A percentile compares a stretch with the other conserved stretches of the same genome.
phyloP scores from a whole-genome alignment of 768 basidiomycete genomes.

The Leccinum subtestaceum region DNA sequence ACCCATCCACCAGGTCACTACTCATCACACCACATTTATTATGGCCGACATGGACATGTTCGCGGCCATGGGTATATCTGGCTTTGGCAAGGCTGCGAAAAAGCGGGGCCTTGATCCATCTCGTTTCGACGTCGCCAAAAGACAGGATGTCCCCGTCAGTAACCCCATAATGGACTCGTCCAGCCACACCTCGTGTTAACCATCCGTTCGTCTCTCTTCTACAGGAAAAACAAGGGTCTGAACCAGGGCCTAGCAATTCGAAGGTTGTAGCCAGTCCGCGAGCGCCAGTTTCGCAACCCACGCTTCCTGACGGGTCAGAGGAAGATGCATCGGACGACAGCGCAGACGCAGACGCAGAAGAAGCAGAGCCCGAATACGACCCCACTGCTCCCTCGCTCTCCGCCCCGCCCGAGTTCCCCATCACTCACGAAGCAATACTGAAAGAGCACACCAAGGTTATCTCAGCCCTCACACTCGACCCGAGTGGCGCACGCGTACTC shows the following conservation, averaged over 20 bases:
- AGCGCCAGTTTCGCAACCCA: constrained; percentile 1
- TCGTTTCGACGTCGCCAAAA: constrained; percentile 76
- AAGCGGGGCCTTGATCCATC: constrained; percentile 69
- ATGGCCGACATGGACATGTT: constrained; percentile 69
- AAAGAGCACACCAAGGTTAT: constrained; percentile 97
- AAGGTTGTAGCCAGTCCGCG: constrained; percentile 24
- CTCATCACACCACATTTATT: constrained; percentile 2
- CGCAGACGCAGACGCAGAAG: constrained; percentile 9
- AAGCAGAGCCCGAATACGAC: constrained; percentile 50
- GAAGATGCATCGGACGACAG: constrained; percentile 29
- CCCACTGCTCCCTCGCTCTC: constrained; percentile 42
- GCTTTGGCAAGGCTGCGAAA: constrained; percentile 74
- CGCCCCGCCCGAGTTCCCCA: constrained; percentile 62
- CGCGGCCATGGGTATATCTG: constrained; percentile 79
- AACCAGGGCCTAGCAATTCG: constrained; percentile 19
- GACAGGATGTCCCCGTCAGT: constrained; percentile 40
- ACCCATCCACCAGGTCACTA: constrained; percentile 4
- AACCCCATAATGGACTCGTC: constrained; percentile 4
- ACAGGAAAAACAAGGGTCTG: constrained; percentile 16
- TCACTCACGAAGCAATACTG: constrained; percentile 85
- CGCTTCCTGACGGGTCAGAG: constrained; percentile 11
- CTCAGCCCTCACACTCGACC: constrained; percentile 88
- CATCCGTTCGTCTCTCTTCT: constrained; percentile 3
- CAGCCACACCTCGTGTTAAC: constrained; percentile 23
- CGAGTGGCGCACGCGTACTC: constrained; percentile 87